Conservation (phyloP, 257 asterid species). For the Ehretia macrophylla region DNA sequence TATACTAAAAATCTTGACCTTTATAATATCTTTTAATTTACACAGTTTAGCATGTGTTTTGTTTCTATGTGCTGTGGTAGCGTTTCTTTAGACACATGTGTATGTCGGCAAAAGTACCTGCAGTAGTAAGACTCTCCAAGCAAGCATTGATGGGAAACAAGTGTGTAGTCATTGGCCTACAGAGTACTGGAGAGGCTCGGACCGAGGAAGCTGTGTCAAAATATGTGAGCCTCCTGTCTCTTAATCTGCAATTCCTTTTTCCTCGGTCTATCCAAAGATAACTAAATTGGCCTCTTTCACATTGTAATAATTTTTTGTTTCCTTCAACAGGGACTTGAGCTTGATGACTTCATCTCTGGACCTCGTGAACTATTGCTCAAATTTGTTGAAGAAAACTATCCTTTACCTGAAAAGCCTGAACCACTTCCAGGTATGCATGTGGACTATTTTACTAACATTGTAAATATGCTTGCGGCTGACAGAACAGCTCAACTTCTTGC, state of each 20-base stretch:
- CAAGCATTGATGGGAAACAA: slow-evolving; percentile 71
- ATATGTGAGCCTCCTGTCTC: slow-evolving; percentile 54
- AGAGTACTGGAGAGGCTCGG: slow-evolving; percentile 99
- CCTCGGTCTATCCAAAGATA: neutral
- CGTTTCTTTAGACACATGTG: slow-evolving; percentile 98
- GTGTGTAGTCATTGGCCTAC: slow-evolving; percentile 91
- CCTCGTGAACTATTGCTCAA: slow-evolving; percentile 94
- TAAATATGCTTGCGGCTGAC: neutral
- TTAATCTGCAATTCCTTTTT: slow-evolving; percentile 2
- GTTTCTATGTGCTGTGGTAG: slow-evolving; percentile 39
- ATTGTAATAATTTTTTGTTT: neutral
- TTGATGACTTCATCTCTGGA: slow-evolving; percentile 97
- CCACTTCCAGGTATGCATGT: slow-evolving; percentile 63
- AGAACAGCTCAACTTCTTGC: neutral
- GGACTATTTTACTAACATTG: slow-evolving; percentile 2
- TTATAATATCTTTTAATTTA: neutral
- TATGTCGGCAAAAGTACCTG: slow-evolving; percentile 98
- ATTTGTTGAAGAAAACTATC: slow-evolving; percentile 95
- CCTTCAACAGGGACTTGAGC: slow-evolving; percentile 69
- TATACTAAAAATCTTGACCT: neutral
- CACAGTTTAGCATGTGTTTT: slow-evolving; percentile 15
- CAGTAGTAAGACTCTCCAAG: slow-evolving; percentile 73
- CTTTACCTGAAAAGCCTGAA: slow-evolving; percentile 94
- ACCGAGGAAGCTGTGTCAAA: slow-evolving; percentile 94
- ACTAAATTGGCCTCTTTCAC: neutral